Conservation (phyloP, 139 green algal species). For the Yamagishiella unicocca region DNA sequence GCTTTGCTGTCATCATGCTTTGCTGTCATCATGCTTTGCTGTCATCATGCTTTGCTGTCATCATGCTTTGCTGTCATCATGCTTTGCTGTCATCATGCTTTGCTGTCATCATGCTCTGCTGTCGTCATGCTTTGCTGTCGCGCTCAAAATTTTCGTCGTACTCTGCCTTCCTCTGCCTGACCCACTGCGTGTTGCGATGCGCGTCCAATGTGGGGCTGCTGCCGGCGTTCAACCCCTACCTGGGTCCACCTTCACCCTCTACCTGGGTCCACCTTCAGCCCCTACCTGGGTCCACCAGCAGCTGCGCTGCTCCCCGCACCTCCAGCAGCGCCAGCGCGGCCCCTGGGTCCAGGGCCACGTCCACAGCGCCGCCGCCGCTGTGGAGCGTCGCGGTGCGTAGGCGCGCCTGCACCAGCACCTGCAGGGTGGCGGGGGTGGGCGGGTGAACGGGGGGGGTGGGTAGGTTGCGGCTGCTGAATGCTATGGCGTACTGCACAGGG, state of each 20-base stretch:
- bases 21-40: too few relatives aligned
- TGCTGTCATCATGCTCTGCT: neutral
- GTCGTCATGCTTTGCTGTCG: neutral
- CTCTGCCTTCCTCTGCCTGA: neutral
- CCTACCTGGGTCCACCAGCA: slow-evolving; percentile 8
- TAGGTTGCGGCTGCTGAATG: neutral
- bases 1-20: too few relatives aligned
- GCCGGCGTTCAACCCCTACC: neutral
- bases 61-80: neutral
- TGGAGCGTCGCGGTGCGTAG: neutral
- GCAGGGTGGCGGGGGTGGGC: neutral
- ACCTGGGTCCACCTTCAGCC: neutral
- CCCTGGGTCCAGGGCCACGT: neutral
- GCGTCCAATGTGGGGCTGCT: neutral
- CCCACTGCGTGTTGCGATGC: neutral
- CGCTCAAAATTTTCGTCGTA: neutral
- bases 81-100: neutral
- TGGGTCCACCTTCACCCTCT: neutral
- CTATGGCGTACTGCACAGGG: neutral
- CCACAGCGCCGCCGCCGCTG: slow-evolving; percentile 5
- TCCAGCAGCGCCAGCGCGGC: neutral
- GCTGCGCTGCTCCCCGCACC: neutral
- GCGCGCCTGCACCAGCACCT: neutral
- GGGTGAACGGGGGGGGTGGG: neutral
- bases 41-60: too few relatives aligned